These are phyloP conservation scores for Lophium mytilinum DNA, from an alignment of 495 filamentous ascomycete genomes.

Conservation along the genomic window DNA sequence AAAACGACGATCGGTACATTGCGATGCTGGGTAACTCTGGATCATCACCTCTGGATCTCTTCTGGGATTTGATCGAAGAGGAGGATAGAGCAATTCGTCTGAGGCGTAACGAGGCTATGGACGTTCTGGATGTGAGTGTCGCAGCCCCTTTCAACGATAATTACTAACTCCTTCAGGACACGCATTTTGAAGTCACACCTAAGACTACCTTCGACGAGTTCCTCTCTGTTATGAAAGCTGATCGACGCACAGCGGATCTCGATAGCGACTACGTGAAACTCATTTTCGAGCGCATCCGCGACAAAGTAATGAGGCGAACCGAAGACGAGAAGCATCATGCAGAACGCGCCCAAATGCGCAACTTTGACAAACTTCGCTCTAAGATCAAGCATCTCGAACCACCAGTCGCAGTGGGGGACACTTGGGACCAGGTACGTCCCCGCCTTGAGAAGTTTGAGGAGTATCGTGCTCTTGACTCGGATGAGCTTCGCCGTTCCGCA, in stretches of 20 bases:
- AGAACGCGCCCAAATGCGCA: slow-evolving; percentile 78
- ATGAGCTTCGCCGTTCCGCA: slow-evolving; percentile 71
- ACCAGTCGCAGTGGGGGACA: slow-evolving; percentile 65
- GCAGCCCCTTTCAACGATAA: slow-evolving; percentile 8
- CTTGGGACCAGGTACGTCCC: slow-evolving; percentile 75
- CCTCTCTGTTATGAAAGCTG: slow-evolving; percentile 61
- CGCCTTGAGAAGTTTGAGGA: slow-evolving; percentile 74
- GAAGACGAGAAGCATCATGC: slow-evolving; percentile 80
- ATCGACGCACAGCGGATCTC: slow-evolving; percentile 78
- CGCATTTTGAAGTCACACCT: slow-evolving; percentile 78
- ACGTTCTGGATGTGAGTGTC: slow-evolving; percentile 74
- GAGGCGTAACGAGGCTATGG: slow-evolving; percentile 75
- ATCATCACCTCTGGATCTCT: slow-evolving; percentile 85
- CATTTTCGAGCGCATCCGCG: slow-evolving; percentile 79
- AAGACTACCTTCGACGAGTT: slow-evolving; percentile 88
- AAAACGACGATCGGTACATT: slow-evolving; percentile 74
- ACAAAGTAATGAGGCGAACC: slow-evolving; percentile 62
- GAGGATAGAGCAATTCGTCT: slow-evolving; percentile 76
- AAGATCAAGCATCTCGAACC: slow-evolving; percentile 87
- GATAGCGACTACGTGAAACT: slow-evolving; percentile 63
- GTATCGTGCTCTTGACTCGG: slow-evolving; percentile 70
- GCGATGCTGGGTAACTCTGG: slow-evolving; percentile 80
- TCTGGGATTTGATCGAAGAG: slow-evolving; percentile 95
- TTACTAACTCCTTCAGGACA: slow-evolving; percentile 51
- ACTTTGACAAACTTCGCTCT: slow-evolving; percentile 76